These are phyloP conservation scores for Medicago ruthenica DNA, from an alignment of 306 rosid species.

Conservation along the genomic window DNA sequence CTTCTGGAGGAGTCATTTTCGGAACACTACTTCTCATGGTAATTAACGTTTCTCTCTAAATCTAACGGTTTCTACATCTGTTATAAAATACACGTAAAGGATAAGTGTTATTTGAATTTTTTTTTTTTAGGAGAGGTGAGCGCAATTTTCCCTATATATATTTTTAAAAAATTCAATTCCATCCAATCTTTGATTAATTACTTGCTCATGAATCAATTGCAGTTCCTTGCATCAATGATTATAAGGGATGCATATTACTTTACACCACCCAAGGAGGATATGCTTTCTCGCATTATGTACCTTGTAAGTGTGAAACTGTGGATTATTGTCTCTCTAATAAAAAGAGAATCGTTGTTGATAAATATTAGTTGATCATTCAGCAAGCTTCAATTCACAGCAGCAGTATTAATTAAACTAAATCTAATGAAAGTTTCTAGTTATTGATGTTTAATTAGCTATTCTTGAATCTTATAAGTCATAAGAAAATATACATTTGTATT, in stretches of 20 bases:
- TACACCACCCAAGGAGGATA: constrained; percentile 35
- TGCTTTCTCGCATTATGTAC: not conserved
- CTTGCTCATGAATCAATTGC: not conserved
- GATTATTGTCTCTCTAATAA: not conserved
- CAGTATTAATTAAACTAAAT: not conserved
- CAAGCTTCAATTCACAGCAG: too few relatives aligned
- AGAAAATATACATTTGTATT: too few relatives aligned
- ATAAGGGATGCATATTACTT: constrained; percentile 30
- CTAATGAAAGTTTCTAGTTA: not conserved
- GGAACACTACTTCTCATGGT: constrained; percentile 36
- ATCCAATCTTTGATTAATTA: not conserved
- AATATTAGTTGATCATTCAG: too few relatives aligned
- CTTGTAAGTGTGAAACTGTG: constrained; percentile 3
- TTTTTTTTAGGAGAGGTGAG: not conserved
- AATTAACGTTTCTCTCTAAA: not conserved
- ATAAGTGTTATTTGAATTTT: not conserved
- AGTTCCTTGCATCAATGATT: constrained; percentile 18
- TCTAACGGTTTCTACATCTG: not conserved
- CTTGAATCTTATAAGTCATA: not conserved
- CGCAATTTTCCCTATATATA: not conserved
- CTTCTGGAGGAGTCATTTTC: not conserved
- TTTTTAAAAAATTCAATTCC: too few relatives aligned
- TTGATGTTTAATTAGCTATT: not conserved
- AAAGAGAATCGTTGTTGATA: too few relatives aligned
- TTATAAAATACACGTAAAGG: too few relatives aligned